These are phyloP conservation scores for Ustilago esculenta DNA, from an alignment of 1,284 basidiomycete species.

Conservation along the genomic window DNA sequence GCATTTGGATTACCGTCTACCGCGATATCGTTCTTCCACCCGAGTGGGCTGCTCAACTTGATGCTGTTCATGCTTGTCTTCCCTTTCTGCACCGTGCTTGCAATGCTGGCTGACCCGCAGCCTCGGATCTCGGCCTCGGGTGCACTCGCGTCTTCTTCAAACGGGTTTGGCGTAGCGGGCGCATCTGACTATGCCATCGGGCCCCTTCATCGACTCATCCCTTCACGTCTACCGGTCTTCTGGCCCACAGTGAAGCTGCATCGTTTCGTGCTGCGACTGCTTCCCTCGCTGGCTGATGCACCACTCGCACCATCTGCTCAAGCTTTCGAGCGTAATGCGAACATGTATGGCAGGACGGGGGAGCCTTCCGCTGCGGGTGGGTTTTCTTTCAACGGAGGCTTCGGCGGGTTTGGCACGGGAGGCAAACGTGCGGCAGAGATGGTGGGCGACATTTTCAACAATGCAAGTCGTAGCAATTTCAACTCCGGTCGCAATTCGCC, in stretches of 20 bases:
- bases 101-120: conserved; percentile 61
- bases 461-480: conserved; percentile 17
- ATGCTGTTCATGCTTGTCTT: conserved; percentile 66
- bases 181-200: conserved; percentile 24
- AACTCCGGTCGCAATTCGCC: conserved; percentile 32
- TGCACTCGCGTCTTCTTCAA: conserved; percentile 29
- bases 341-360: conserved; percentile 19
- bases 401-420: conserved; percentile 32
- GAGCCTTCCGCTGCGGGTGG: conserved; percentile 14
- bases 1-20: conserved; percentile 65
- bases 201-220: conserved; percentile 51
- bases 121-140: conserved; percentile 50
- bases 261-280: conserved; percentile 17
- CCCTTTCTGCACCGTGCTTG: conserved; percentile 63
- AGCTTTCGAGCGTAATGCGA: conserved; percentile 41
- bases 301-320: conserved; percentile 16
- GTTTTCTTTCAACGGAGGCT: conserved; percentile 33
- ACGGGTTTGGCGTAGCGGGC: conserved; percentile 10
- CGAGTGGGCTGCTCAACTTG: conserved; percentile 62
- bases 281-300: conserved; percentile 25
- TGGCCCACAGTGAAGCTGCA: conserved; percentile 60
- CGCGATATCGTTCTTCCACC: conserved; percentile 64
- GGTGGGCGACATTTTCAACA: conserved; percentile 50
- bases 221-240: conserved; percentile 62
- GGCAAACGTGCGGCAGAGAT: conserved; percentile 47